Evolutionary conservation across 116 monocot genomes (phyloP), one percentile per base, ranked within the genome.

Genomic region (Phalaenopsis hybrid): DNA sequence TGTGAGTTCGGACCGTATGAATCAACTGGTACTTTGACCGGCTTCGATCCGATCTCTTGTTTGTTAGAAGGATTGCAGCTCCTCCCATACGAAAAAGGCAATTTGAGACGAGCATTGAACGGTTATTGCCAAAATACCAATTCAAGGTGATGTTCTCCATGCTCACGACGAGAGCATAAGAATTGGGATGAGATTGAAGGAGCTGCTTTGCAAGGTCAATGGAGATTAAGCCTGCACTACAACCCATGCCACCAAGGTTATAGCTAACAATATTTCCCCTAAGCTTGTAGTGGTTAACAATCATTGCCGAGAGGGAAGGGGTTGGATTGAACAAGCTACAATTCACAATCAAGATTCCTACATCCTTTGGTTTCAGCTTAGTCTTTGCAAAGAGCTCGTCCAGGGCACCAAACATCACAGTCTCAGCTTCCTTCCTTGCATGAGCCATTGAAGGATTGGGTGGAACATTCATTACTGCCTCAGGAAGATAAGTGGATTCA

Each of bases 31-130:
- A 94, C 86, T 94, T 94, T 34, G 94, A 85, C 0, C 88, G 85
- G n/a, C 82, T 0, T 13, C 88, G 85, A 46, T 94, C 92, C 1
- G 88, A 85, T 1, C 83, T 41, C 85, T 75, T 81, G 88, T 94
- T 94, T 0, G 94, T 92, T 4, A 94, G 81, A 3, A 94, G 85
- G 43, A 94, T 85, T 0, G 94, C 94, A 5, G 92, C 94, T 0
- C 92, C 94, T 8, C 94, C 94, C 92, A 94, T 92, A 4, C 92
- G 88, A 81, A 94, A 94, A 63, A 94, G 77, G 82, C 94, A 94
- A 63, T 94, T 94, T 0, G 94, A 89, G 4, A 94, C 90, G 31
- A 94, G 90, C 92, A 85, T 94, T 0, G 94, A 94, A 0, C 92
- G 88, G 37, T 88, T 79, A 84, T 92, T 92, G 57, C 94, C 94